Conservation (phyloP, 2,329 filamentous ascomycete genomes). For the Paecilomyces variotii region DNA sequence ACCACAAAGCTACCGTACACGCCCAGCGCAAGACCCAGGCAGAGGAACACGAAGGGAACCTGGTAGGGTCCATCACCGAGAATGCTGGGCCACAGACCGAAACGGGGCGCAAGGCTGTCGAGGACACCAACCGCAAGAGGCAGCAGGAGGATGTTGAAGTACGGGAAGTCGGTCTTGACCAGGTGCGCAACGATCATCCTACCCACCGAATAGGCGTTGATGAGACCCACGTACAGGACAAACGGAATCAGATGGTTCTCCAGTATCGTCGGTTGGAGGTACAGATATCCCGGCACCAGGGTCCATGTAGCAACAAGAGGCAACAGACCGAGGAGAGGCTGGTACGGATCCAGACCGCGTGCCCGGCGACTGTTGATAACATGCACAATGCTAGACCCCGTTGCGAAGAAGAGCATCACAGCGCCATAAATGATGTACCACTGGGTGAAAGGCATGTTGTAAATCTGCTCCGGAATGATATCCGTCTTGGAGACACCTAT, state of each 20-base stretch:
- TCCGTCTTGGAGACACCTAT: conserved; percentile 58
- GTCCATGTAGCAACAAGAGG: conserved; percentile 75
- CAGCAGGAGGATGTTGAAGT: conserved; percentile 74
- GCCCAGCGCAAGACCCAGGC: conserved; percentile 74
- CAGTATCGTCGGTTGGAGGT: conserved; percentile 76
- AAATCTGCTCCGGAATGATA: conserved; percentile 62
- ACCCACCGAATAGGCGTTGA: conserved; percentile 92
- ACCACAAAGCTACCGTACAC: conserved; percentile 96
- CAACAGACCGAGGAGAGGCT: conserved; percentile 66
- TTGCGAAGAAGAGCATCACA: conserved; percentile 77
- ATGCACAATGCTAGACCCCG: conserved; percentile 62
- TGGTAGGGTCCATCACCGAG: conserved; percentile 75
- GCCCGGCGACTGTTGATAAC: conserved; percentile 74
- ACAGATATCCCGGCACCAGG: conserved; percentile 69
- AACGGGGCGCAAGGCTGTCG: conserved; percentile 67
- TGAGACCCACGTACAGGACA: conserved; percentile 73
- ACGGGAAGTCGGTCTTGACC: conserved; percentile 79
- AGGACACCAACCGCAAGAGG: conserved; percentile 71
- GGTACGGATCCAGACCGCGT: conserved; percentile 59
- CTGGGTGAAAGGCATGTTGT: conserved; percentile 77
- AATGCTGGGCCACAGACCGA: conserved; percentile 63
- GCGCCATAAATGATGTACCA: conserved; percentile 88
- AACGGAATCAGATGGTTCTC: conserved; percentile 82
- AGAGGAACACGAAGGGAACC: conserved; percentile 82
- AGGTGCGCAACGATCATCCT: conserved; percentile 94